phyloP scores from a whole-genome alignment of 2,329 filamentous ascomycete genomes.

The Hymenoscyphus scutula region DNA sequence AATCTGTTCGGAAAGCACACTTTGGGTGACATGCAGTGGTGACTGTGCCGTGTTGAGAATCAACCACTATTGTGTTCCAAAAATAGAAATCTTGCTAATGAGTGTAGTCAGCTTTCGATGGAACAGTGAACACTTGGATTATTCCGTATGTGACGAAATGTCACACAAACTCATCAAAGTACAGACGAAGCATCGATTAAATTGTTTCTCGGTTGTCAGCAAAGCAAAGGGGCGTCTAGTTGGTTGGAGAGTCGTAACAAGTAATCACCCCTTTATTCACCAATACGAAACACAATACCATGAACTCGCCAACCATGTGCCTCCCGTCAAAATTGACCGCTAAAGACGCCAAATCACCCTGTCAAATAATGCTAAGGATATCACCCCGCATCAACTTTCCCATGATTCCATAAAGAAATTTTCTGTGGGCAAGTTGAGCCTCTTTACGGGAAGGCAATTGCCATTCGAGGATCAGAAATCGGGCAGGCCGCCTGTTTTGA shows the following conservation, averaged over 20 bases:
- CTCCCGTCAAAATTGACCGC: conserved; percentile 2
- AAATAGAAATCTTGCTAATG: conserved; percentile 5
- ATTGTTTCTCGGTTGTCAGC: conserved; percentile 1
- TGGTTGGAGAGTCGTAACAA: background rate
- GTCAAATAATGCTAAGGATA: background rate
- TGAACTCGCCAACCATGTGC: background rate
- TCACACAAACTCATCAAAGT: conserved; percentile 1
- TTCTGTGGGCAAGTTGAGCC: background rate
- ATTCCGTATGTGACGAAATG: conserved; percentile 1
- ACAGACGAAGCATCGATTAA: background rate
- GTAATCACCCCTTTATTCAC: background rate
- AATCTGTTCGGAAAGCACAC: conserved; percentile 11
- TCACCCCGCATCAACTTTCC: background rate
- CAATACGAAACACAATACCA: background rate
- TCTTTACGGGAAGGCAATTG: background rate
- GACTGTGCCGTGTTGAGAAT: conserved; percentile 3
- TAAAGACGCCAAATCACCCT: conserved; percentile 1
- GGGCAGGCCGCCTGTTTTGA: background rate
- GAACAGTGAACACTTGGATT: conserved; percentile 2
- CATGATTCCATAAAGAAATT: background rate
- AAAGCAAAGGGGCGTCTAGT: conserved; percentile 1
- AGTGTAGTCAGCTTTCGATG: conserved; percentile 5
- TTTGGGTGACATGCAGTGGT: conserved; percentile 9
- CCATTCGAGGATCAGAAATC: background rate
- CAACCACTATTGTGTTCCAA: background rate